Evolutionary conservation across 2,329 filamentous ascomycete species (phyloP), one percentile per base, ranked within the genome.

Genomic region (Fusarium sp.): DNA sequence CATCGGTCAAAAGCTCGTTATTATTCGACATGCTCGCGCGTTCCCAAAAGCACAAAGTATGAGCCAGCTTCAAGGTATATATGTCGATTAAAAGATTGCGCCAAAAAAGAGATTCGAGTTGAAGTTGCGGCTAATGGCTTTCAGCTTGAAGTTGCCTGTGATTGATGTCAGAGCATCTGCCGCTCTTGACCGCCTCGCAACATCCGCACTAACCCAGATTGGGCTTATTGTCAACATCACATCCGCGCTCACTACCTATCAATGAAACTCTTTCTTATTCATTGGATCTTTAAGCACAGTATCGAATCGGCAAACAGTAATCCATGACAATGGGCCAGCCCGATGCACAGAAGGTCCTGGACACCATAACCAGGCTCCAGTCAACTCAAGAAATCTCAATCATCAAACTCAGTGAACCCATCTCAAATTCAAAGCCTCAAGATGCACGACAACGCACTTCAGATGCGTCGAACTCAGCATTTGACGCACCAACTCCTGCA

Each of bases 321-420:
- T 25, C 1, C 3, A 3, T 3, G 9, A 45, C 7, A 18, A 82
- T 81, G 79, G 76, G 77, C 55, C 53, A 70, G 18, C 57, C 61
- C 43, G 79, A 80, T 37, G 75, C 80, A 16, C 74, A 79, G 23
- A 75, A 85, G 32, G 82, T 85, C 21, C 78, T 89, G 16, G 77
- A 80, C 37, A 77, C 82, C 18, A 80, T 92, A 45, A 78, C 82
- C 43, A 81, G 86, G 49, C 82, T 92, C 4, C 85, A 89, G 68
- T 78, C 82, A 27, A 77, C 85, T 58, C 85, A 89, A 54, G 87
- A 91, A 69, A 85, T 96, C 65, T 90, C 90, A 55, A 93, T 97
- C 73, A 84, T 95, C 72, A 89, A 88, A 72, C 89, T 96, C 74
- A 92, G 90, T 77, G 92, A 94, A 75, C 90, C 92, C 34, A 89